phyloP scores from a whole-genome alignment of 2,329 filamentous ascomycete species.

The Talaromyces verruculosus region DNA sequence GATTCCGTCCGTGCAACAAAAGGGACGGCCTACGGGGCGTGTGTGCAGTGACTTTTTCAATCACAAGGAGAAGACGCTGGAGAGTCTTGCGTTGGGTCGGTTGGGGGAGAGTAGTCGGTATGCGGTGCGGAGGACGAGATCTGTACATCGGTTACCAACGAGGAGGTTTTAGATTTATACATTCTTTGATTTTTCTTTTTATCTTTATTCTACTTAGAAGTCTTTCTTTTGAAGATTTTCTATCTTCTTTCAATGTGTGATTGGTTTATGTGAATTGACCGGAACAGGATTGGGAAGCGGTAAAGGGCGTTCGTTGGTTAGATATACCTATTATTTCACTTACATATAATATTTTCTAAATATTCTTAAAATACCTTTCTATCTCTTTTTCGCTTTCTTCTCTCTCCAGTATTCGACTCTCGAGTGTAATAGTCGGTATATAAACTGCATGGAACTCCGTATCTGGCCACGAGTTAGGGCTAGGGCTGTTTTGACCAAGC shows the following conservation, averaged over 20 bases:
- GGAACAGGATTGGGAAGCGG: neutral
- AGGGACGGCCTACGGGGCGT: slow-evolving; percentile 23
- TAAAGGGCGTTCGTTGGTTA: neutral
- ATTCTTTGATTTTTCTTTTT: slow-evolving; percentile 1
- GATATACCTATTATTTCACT: neutral
- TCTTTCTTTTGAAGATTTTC: neutral
- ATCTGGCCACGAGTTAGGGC: neutral
- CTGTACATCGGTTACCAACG: slow-evolving; percentile 19
- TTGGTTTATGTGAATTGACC: neutral
- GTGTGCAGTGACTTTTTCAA: slow-evolving; percentile 16
- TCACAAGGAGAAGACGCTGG: slow-evolving; percentile 37
- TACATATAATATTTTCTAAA: neutral
- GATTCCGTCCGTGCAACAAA: slow-evolving; percentile 41
- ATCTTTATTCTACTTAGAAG: neutral
- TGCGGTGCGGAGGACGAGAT: slow-evolving; percentile 25
- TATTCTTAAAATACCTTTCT: neutral
- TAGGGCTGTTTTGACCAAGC: neutral
- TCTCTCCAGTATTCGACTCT: neutral
- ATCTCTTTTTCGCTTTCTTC: neutral
- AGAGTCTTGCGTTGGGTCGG: slow-evolving; percentile 41
- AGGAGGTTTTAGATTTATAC: slow-evolving; percentile 4
- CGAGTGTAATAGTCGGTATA: too few species aligned
- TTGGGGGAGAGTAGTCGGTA: slow-evolving; percentile 39
- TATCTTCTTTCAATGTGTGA: neutral
- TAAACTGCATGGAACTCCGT: too few species aligned